Base-by-base conservation (phyloP, 192 early-diverging fungal species). In the Entomortierella chlamydospora region DNA sequence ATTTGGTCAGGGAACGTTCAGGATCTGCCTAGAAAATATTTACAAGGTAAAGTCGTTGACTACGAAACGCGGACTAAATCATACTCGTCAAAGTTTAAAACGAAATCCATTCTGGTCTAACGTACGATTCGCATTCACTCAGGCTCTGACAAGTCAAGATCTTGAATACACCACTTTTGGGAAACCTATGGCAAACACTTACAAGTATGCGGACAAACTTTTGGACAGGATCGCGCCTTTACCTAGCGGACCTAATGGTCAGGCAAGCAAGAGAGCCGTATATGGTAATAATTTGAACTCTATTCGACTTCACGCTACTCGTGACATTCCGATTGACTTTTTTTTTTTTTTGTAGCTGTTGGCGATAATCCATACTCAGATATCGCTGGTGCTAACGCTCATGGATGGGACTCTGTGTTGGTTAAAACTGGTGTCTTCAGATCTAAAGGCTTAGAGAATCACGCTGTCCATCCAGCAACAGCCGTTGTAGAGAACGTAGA, bases 1-100 rank as follows among this genome's bases (percentile, higher is more conserved):
- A 34, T 92, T 94, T 62, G 95, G 86, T 20, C 96, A 98, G 82
- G 95, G 96, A 15, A 86, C 92, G 5, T 95, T 94, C 84, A 90
- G 90, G 42, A 72, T 86, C 11, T 86, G 90, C 17, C 73, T 98
- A 20, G 91, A 93, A 53, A 77, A 79, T 9, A 77, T 98, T 31
- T 96, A 90, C 79, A 45, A 87, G 33, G 85, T 82, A 47, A 23
- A 5, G 34, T 37, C 34, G 34, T 37, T 37, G 34, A 37, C 10
- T 63, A 25, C 6, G 3, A 20, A 41, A 26, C 37, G 18, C 23
- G 59, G 52, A 50, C 51, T 53, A 53, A 50, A 17, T 50, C 34
- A 37, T 37, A 4, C 10, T 37, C 5, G 34, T 37, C n/a, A n/a
- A n/a, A n/a, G n/a, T n/a, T n/a, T n/a, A n/a, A n/a, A n/a, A n/a